Percentiles rank a stretch among this genome's conserved stretches.
Conservation (phyloP, 768 basidiomycete genomes). For the Xanthoconium purpureum region DNA sequence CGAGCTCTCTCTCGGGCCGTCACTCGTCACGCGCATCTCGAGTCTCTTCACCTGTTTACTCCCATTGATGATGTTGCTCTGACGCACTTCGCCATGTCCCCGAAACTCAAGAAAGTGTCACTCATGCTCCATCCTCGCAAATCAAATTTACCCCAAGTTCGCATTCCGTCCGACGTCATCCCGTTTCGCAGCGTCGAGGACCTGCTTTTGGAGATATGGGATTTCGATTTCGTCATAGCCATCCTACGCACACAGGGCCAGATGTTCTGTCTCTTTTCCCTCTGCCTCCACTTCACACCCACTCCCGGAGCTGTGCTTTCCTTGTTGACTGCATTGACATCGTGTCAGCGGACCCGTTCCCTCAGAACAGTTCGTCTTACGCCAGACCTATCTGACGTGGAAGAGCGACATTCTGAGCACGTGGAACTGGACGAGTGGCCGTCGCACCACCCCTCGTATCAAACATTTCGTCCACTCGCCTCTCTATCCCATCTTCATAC, state of each 20-base stretch:
- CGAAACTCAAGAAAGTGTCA: background rate
- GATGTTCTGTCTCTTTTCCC: background rate
- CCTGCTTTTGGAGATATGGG: slow-evolving; percentile 1
- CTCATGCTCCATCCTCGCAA: background rate
- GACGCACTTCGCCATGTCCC: background rate
- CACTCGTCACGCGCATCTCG: background rate
- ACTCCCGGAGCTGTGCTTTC: too few species aligned
- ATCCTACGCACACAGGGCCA: slow-evolving; percentile 1
- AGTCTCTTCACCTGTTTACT: background rate
- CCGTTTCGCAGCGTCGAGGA: background rate
- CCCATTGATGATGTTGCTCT: background rate
- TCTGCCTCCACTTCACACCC: background rate
- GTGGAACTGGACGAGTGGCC: too few species aligned
- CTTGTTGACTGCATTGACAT: background rate
- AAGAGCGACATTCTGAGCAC: too few species aligned
- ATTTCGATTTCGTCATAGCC: background rate
- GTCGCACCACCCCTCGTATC: background rate
- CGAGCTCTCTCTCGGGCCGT: background rate
- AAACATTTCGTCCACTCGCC: background rate
- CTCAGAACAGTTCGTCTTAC: background rate
- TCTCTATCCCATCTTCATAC: background rate
- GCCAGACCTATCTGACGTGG: too few species aligned
- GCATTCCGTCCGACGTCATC: background rate
- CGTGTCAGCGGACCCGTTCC: background rate
- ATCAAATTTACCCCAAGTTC: background rate